Conservation (phyloP, 192 early-diverging fungal species). For the Coemansia sp. region DNA sequence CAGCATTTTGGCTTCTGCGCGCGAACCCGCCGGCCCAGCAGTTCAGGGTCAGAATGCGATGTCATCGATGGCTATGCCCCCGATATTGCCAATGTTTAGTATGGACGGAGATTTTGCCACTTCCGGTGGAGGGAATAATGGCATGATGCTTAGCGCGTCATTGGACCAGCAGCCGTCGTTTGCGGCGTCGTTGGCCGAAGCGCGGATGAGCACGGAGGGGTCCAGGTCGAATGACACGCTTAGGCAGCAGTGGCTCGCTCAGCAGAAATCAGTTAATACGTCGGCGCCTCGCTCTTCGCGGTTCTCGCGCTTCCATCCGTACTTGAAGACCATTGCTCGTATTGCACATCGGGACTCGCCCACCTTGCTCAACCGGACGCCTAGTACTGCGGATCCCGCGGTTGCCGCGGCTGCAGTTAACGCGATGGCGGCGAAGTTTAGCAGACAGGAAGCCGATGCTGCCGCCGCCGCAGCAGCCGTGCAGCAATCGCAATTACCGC, state of each 20-base stretch:
- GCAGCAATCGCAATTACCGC: background rate
- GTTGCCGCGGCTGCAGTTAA: conserved; percentile 49
- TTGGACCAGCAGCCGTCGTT: conserved; percentile 3
- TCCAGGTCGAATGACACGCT: conserved; percentile 8
- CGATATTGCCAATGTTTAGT: background rate
- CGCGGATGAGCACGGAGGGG: conserved; percentile 12
- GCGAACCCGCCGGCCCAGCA: background rate
- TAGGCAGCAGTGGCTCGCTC: conserved; percentile 29
- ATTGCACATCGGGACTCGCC: conserved; percentile 47
- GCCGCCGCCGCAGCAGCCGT: background rate
- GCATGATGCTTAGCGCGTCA: background rate
- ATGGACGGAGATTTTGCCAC: conserved; percentile 1
- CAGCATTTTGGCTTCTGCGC: conserved; percentile 21
- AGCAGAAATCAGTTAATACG: conserved; percentile 21
- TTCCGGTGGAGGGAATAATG: background rate
- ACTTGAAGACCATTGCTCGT: conserved; percentile 49
- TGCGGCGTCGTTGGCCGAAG: conserved; percentile 7
- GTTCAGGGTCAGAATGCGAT: background rate
- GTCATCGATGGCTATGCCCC: background rate
- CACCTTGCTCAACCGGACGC: conserved; percentile 37
- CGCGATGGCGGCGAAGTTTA: conserved; percentile 27
- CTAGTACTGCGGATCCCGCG: conserved; percentile 45
- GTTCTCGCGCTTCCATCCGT: conserved; percentile 53
- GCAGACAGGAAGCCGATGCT: conserved; percentile 3
- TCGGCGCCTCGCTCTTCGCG: conserved; percentile 43